Conservation (phyloP, 441 rosid species). For the Euphorbia schlechtendalii region DNA sequence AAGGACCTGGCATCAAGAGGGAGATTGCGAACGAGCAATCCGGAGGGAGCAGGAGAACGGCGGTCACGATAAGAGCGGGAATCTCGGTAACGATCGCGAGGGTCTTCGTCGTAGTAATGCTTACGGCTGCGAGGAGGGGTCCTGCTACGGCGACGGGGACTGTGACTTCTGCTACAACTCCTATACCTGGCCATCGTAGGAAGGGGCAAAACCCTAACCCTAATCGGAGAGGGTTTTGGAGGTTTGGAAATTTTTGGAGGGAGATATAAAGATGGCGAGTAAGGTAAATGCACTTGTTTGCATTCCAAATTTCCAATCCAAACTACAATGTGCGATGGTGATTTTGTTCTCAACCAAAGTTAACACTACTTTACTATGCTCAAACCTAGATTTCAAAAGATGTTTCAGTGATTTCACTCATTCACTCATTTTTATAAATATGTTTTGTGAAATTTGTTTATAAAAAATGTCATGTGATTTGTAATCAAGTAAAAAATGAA, state of each 20-base stretch:
- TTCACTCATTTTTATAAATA: too few species aligned
- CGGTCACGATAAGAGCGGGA: constrained; percentile 61
- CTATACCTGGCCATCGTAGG: constrained; percentile 51
- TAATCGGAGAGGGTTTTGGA: constrained; percentile 7
- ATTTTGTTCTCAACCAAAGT: too few species aligned
- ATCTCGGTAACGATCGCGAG: constrained; percentile 40
- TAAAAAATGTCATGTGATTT: too few species aligned
- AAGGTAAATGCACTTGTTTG: too few species aligned
- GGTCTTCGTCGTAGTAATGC: constrained; percentile 38
- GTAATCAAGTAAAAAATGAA: too few species aligned
- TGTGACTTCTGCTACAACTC: constrained; percentile 72
- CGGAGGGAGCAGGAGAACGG: constrained; percentile 78
- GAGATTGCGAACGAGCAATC: constrained; percentile 86
- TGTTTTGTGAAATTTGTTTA: too few species aligned
- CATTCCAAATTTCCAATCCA: too few species aligned
- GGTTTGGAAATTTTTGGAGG: constrained; percentile 36
- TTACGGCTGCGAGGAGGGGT: constrained; percentile 58
- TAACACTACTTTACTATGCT: too few species aligned
- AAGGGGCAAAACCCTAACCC: neutral
- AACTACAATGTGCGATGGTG: too few species aligned
- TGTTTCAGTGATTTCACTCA: too few species aligned
- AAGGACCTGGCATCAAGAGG: constrained; percentile 79
- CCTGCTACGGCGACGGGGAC: constrained; percentile 63
- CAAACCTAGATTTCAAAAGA: too few species aligned
- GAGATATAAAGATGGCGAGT: constrained; percentile 13